These are phyloP conservation scores for Heliophila coronopifolia DNA, from an alignment of 441 rosid species.

Conservation along the genomic window DNA sequence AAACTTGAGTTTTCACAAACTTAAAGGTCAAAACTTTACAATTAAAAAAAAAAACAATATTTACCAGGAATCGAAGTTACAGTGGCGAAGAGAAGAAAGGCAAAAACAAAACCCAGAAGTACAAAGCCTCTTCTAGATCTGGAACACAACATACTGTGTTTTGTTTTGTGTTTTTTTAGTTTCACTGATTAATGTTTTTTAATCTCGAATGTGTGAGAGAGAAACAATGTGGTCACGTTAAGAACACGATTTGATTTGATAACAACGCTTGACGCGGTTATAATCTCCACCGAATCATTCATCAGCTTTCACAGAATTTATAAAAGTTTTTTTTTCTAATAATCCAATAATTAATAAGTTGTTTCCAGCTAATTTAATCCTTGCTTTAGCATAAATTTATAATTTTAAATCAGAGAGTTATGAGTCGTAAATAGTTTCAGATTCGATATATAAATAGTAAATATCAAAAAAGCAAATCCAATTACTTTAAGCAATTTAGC, in stretches of 20 bases:
- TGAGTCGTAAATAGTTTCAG: too few relatives aligned
- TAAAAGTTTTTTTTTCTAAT: too few relatives aligned
- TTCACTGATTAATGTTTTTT: too few relatives aligned
- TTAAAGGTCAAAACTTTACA: not conserved
- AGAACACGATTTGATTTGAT: constrained; percentile 18
- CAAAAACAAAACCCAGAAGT: constrained; percentile 18
- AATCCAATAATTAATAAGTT: too few relatives aligned
- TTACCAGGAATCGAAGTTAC: constrained; percentile 22
- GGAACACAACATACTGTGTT: constrained; percentile 26
- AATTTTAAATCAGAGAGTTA: too few relatives aligned
- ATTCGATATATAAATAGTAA: too few relatives aligned
- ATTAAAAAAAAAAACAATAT: not conserved
- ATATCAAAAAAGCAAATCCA: too few relatives aligned
- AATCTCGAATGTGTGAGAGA: constrained; percentile 2
- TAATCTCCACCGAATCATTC: constrained; percentile 18
- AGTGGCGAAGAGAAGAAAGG: constrained; percentile 27
- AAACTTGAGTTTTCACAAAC: not conserved
- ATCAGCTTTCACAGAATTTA: too few relatives aligned
- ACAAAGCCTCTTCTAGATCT: constrained; percentile 34
- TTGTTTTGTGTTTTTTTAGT: not conserved
- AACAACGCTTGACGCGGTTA: constrained; percentile 23
- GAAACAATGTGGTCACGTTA: constrained; percentile 7
- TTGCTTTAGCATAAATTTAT: too few relatives aligned
- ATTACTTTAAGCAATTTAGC: too few relatives aligned
- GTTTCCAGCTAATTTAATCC: too few relatives aligned